phyloP scores from a whole-genome alignment of 2,329 filamentous ascomycete genomes.

The Raffaelea deltoideospora region DNA sequence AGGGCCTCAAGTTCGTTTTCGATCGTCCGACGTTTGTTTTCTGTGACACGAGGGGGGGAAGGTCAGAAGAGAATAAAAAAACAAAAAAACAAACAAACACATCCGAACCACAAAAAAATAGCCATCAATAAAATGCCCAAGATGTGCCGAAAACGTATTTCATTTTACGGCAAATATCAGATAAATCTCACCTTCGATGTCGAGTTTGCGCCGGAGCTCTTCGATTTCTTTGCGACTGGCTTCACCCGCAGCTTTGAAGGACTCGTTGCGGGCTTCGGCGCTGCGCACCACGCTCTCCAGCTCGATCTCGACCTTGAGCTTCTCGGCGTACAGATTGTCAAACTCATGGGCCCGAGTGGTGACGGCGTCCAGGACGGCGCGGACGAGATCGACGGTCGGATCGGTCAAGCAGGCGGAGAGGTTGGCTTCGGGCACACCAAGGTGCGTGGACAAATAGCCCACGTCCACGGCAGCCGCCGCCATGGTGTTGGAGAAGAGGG shows the following conservation, averaged over 20 bases:
- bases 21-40: constrained; percentile 58
- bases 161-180: constrained; percentile 1
- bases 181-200: constrained; percentile 70
- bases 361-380: constrained; percentile 58
- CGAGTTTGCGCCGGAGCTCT: constrained; percentile 65
- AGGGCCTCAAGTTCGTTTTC: constrained; percentile 71
- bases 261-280: constrained; percentile 68
- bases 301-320: constrained; percentile 80
- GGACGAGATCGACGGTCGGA: constrained; percentile 67
- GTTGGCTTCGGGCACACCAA: constrained; percentile 50
- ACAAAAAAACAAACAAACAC: background rate
- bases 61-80: background rate
- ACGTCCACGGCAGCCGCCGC: constrained; percentile 49
- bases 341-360: constrained; percentile 67
- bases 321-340: constrained; percentile 71
- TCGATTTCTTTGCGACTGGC: constrained; percentile 75
- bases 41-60: constrained; percentile 30
- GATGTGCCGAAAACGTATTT: too few relatives aligned
- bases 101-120: too few relatives aligned
- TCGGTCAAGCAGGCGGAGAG: constrained; percentile 45
- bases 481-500: constrained; percentile 29
- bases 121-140: too few relatives aligned
- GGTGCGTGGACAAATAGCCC: constrained; percentile 57
- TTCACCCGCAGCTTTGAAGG: constrained; percentile 66
- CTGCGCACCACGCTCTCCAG: constrained; percentile 78